Evolutionary conservation across 1,139 yeast species (phyloP).

Genomic region (Taphrina flavorubra): DNA sequence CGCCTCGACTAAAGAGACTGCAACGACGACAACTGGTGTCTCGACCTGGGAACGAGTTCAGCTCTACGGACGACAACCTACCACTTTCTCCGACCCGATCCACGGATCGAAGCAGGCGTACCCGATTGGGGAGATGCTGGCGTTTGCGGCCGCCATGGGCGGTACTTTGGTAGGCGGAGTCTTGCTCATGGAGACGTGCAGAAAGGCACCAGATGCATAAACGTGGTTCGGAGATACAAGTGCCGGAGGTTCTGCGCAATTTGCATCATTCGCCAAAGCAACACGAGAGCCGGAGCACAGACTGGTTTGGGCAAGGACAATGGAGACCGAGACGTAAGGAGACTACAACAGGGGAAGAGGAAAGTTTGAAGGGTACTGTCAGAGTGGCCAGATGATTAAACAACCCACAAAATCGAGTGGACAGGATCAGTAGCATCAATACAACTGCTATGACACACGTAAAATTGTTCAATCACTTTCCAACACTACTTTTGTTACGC

Average conservation of each 20-base stretch:
- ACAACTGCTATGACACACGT: too few relatives aligned
- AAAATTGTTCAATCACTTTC: too few relatives aligned
- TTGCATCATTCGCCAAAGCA: too few relatives aligned
- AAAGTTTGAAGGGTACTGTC: too few relatives aligned
- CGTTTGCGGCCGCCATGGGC: conserved; percentile 12
- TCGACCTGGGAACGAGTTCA: conserved; percentile 26
- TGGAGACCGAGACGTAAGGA: too few relatives aligned
- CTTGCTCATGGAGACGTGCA: conserved; percentile 25
- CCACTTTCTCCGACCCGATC: background rate
- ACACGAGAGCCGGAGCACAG: background rate
- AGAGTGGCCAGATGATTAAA: too few relatives aligned
- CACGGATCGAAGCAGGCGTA: conserved; percentile 6
- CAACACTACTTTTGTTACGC: too few relatives aligned
- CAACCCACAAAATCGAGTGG: too few relatives aligned
- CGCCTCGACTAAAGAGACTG: conserved; percentile 11
- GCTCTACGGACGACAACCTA: conserved; percentile 23
- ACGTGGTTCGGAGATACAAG: background rate
- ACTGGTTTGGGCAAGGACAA: background rate
- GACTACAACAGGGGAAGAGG: too few relatives aligned
- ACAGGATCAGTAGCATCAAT: too few relatives aligned
- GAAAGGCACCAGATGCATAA: conserved; percentile 7
- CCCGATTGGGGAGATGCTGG: background rate
- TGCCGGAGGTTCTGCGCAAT: too few relatives aligned
- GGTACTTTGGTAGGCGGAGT: conserved; percentile 21
- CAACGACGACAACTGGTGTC: conserved; percentile 6